Evolutionary conservation across 345 rosid genomes (phyloP), one percentile per base, ranked within the genome.

Genomic region (Arabis hirsuta): DNA sequence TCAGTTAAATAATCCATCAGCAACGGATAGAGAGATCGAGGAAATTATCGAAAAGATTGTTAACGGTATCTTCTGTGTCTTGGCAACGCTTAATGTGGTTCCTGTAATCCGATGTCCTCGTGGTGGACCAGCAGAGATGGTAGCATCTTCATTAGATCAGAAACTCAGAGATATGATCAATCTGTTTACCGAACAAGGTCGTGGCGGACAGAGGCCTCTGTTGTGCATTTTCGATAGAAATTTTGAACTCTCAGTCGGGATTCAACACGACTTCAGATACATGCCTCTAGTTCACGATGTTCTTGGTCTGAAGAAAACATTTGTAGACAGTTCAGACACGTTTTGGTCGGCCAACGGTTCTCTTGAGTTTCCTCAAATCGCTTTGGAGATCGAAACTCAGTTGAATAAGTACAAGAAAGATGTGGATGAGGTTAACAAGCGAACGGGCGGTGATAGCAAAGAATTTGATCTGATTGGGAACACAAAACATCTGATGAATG

Each of bases 121-220:
- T 4, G 91, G 96, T 38, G 97, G 97, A 38, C 87, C 96, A 0
- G 92, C 97, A 0, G 95, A 91, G 86, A 82, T 88, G 96, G 92
- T 91, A 39, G 96, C 97, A 1, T 76, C 83, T 2, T 90, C 88
- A 3, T 77, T 91, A 80, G 97, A 91, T 80, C 95, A 84, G 78
- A 85, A 68, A 80, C 65, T 91, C 82, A 79, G 97, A 81, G 92
- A 91, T 85, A 90, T 88, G 85, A 85, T 87, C 80, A 88, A 91
- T 80, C 72, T 91, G 82, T 91, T 88, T 64, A 71, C 87, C 0
- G 90, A 90, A 83, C 39, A 36, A 36, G 3, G 39, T 8, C 87
- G 89, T 57, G 3, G 39, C 7, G 88, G 89, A 81, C 85, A 1
- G 38, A 6, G 96, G 69, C 96, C 96, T 0, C 65, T 87, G 54